These are phyloP conservation scores for Citrus glauca DNA, from an alignment of 345 rosid species.

Conservation along the genomic window DNA sequence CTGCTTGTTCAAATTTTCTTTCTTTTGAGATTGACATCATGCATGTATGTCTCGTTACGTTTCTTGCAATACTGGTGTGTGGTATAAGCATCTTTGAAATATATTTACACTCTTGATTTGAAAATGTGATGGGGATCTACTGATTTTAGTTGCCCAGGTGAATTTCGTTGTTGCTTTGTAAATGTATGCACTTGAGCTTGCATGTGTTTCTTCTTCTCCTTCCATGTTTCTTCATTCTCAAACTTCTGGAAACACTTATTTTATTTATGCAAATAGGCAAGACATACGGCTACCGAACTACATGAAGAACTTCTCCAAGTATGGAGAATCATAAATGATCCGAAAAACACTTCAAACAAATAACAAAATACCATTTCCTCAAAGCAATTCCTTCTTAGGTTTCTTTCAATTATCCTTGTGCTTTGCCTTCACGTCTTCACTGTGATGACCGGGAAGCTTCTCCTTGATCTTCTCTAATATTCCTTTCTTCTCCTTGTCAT, in stretches of 20 bases:
- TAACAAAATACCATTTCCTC: not conserved
- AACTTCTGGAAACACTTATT: not conserved
- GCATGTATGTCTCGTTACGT: not conserved
- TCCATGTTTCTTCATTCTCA: not conserved
- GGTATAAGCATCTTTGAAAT: not conserved
- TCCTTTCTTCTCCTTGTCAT: conserved; percentile 22
- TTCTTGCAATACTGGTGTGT: not conserved
- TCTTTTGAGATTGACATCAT: not conserved
- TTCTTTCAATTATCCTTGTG: conserved; percentile 1
- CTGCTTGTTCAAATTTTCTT: not conserved
- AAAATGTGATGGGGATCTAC: not conserved
- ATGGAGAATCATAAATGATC: not conserved
- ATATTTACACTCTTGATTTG: not conserved
- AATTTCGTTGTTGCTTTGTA: too few relatives aligned
- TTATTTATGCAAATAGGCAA: not conserved
- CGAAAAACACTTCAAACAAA: not conserved
- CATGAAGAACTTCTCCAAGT: not conserved
- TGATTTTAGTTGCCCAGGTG: not conserved
- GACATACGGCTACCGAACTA: not conserved
- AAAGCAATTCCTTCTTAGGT: not conserved
- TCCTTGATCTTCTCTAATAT: conserved; percentile 24
- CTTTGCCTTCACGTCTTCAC: conserved; percentile 17
- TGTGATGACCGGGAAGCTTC: conserved; percentile 28
- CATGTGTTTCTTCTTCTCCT: not conserved
- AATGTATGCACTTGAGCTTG: not conserved